Evolutionary conservation across 2,329 filamentous ascomycete genomes (phyloP).

Genomic region (Biscogniauxia marginata): DNA sequence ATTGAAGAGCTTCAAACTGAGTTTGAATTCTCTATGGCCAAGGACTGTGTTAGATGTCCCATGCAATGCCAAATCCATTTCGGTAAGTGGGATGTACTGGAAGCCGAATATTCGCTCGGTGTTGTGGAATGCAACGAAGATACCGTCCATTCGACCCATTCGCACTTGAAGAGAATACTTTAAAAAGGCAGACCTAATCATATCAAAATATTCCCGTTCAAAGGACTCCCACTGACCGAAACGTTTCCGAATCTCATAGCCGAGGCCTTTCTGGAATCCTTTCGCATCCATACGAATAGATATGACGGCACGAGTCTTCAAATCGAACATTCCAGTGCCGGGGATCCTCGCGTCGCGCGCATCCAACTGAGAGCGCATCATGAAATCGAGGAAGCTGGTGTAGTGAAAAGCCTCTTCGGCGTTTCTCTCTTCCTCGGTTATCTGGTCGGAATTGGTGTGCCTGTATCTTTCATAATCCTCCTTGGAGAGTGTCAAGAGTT

Average conservation of each 20-base stretch:
- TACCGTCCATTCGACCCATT: slow-evolving; percentile 98
- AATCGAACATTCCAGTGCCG: slow-evolving; percentile 89
- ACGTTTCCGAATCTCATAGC: slow-evolving; percentile 79
- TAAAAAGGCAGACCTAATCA: slow-evolving; percentile 90
- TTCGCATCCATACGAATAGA: slow-evolving; percentile 84
- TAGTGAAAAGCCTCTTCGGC: slow-evolving; percentile 83
- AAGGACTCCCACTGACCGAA: slow-evolving; percentile 86
- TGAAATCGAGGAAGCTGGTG: slow-evolving; percentile 78
- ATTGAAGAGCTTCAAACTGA: slow-evolving; percentile 78
- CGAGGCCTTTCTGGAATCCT: slow-evolving; percentile 70
- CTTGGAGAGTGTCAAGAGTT: slow-evolving; percentile 80
- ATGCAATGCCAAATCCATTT: slow-evolving; percentile 91
- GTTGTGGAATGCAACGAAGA: slow-evolving; percentile 96
- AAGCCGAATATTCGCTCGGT: slow-evolving; percentile 95
- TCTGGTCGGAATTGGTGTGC: slow-evolving; percentile 62
- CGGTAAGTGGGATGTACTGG: slow-evolving; percentile 82
- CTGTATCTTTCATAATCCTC: slow-evolving; percentile 85
- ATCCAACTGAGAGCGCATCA: slow-evolving; percentile 94
- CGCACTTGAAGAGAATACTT: slow-evolving; percentile 97
- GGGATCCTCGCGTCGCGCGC: slow-evolving; percentile 83
- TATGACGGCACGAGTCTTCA: slow-evolving; percentile 92
- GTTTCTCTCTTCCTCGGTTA: slow-evolving; percentile 69
- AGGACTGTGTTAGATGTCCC: slow-evolving; percentile 64
- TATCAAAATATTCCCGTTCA: slow-evolving; percentile 94
- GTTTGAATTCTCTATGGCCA: slow-evolving; percentile 82